A percentile compares a stretch with the other conserved stretches of the same genome.
Conservation (phyloP, 306 rosid genomes). For the Crataegus laevigata region DNA sequence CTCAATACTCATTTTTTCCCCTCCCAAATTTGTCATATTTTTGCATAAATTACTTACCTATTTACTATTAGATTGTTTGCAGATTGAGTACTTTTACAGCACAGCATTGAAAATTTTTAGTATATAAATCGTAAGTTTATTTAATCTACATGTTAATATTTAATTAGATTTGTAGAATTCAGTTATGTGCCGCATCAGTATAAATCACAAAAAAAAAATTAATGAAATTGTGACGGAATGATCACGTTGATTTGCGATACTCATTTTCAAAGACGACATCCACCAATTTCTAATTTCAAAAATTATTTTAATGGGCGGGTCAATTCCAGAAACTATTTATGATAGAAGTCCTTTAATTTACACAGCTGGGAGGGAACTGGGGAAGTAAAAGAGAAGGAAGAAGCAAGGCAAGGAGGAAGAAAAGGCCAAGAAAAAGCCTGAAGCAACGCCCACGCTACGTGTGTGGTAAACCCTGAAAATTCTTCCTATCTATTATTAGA, state of each 20-base stretch:
- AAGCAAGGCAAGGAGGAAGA: not conserved
- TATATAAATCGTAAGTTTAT: not conserved
- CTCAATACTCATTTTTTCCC: no score
- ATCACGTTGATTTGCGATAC: no score
- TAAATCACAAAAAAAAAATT: no score
- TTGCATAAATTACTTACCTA: not conserved
- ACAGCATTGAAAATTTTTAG: not conserved
- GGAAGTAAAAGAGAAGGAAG: not conserved
- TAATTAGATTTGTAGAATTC: no score
- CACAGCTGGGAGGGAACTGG: not conserved
- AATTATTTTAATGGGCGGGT: no score
- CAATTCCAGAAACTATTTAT: no score
- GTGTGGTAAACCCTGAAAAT: not conserved
- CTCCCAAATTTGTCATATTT: no score
- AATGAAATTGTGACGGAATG: fast-evolving
- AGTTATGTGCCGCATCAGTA: no score
- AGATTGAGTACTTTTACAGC: not conserved
- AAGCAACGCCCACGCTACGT: not conserved
- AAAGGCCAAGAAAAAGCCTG: not conserved
- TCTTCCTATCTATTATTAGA: not conserved
- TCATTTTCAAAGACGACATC: fast-evolving
- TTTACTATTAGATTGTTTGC: not conserved
- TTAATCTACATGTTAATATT: no score
- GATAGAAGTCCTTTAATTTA: no score
- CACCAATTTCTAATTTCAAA: no score